phyloP scores from a whole-genome alignment of 2,329 filamentous ascomycete genomes.

The Epichloe baconii region DNA sequence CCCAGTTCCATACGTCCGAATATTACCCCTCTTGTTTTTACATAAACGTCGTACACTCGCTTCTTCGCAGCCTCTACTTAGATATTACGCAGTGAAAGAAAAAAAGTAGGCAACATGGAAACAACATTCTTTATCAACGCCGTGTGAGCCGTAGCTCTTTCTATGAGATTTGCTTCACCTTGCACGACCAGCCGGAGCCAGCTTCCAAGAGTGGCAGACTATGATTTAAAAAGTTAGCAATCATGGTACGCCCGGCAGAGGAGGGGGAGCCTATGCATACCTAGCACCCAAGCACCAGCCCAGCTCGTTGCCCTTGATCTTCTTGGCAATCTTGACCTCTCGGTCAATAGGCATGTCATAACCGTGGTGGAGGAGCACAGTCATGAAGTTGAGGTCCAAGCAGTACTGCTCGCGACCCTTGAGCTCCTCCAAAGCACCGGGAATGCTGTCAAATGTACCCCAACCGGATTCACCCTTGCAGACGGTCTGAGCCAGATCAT shows the following conservation, averaged over 20 bases:
- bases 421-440: slow-evolving; percentile 69
- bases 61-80: too few species aligned
- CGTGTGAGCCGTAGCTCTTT: neutral
- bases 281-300: slow-evolving; percentile 97
- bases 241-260: neutral
- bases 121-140: neutral
- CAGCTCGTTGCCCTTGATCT: slow-evolving; percentile 92
- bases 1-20: too few species aligned
- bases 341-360: slow-evolving; percentile 97
- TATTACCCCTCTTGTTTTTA: neutral
- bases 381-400: slow-evolving; percentile 92
- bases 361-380: slow-evolving; percentile 81
- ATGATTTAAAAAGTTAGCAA: slow-evolving; percentile 8
- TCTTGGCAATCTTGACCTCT: slow-evolving; percentile 97
- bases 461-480: slow-evolving; percentile 67
- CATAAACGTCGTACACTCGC: neutral
- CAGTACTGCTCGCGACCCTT: slow-evolving; percentile 77
- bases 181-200: slow-evolving; percentile 82
- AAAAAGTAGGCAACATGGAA: too few species aligned
- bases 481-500: slow-evolving; percentile 72
- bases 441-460: slow-evolving; percentile 67
- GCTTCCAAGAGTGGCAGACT: slow-evolving; percentile 75
- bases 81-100: neutral
- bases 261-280: slow-evolving; percentile 36
- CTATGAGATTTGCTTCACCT: slow-evolving; percentile 60